Base-by-base conservation (phyloP, 148 eudicot species). In the Rhododendron mucronatum region DNA sequence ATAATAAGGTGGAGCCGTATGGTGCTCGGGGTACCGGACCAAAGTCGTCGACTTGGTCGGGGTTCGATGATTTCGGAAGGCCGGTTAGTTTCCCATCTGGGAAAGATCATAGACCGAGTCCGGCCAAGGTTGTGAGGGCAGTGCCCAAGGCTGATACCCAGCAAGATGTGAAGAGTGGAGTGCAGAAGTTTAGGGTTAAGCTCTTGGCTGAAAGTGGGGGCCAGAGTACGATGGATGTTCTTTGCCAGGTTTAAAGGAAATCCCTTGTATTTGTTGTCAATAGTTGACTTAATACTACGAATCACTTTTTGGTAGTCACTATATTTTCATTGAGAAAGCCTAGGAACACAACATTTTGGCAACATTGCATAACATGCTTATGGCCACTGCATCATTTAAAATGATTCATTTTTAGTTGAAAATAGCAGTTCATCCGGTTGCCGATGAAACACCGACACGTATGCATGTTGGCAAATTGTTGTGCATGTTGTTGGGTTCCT, bases 1-100 rank as follows among this genome's bases (percentile, higher is more conserved):
- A 88, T 82, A 86, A 87, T 63, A 94, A 90, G 48, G 83, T 82
- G 39, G 98, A 95, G 88, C 98, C 98, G 0, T 96, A 95, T 86
- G 98, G 97, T 23, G 91, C 95, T 14, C 86, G 95, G 39, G 98
- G 98, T 0, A 93, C 94, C 0, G 91, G 83, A 0, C 81, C 95
- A 0, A 93, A 91, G 83, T 92, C 95, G 1, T 91, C 93, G 0
- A 89, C 87, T 84, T 93, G 95, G 95, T 91, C 95, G 15, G 88
- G 90, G 4, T 96, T 96, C 85, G 99, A 96, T 90, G 99, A 96
- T 91, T 96, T 94, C 84, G 99, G 98, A 23, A 94, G 99, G 91
- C 90, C 98, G 0, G 94, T 96, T 87, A 89, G 91, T 73, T 87
- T 86, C 37, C 71, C 92, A 6, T 81, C 92, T 50, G 88, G 87